Evolutionary conservation across 2,329 filamentous ascomycete species (phyloP), one percentile per base, ranked within the genome.

Genomic region (Penicillium freii): DNA sequence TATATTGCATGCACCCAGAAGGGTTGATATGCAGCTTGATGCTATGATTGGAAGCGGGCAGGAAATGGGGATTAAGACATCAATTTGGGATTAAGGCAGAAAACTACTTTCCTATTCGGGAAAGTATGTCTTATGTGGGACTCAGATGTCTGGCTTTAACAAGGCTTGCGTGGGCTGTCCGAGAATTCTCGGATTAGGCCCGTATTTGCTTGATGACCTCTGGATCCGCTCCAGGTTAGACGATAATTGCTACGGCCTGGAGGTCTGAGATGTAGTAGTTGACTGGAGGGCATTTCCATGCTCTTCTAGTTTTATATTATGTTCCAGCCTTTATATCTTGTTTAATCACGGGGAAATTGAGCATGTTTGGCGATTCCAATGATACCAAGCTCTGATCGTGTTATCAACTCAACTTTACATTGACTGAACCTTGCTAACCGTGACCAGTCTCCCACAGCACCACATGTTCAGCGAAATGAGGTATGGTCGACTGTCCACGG

Each of bases 381-480:
- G 21, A 46, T 23, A 33, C 7, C 8, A 44, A 51, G 21, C 42
- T 51, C 39, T 43, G 42, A 55, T 33, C 2, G 4, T 39, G 23
- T 27, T 10, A 27, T 10, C 5, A 27, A 40, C 10, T 10, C 7
- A 40, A 40, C 3, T 9, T 29, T 21, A 40, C n/a, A 25, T 51
- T 34, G 13, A 29, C 38, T 23, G 19, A 33, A 23, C 44, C 2
- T 29, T 13, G 42, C 64, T 67, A 47, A 69, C 57, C 15, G 47
- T 13, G 39, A 17, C 45, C 17, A 96, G 92, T 72, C 79, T 92
- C 57, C 93, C 93, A 0, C 93, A 97, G 76, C 94, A 89, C 66
- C 91, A 96, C 82, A 99, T 97, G 93, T 97, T 97, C 76, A 74
- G 77, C 21, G 83, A 95, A 70, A 97, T 99, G 93, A 88, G 85